Base-by-base conservation (phyloP, 2,329 filamentous ascomycete species). In the Sarocladium oryzae region DNA sequence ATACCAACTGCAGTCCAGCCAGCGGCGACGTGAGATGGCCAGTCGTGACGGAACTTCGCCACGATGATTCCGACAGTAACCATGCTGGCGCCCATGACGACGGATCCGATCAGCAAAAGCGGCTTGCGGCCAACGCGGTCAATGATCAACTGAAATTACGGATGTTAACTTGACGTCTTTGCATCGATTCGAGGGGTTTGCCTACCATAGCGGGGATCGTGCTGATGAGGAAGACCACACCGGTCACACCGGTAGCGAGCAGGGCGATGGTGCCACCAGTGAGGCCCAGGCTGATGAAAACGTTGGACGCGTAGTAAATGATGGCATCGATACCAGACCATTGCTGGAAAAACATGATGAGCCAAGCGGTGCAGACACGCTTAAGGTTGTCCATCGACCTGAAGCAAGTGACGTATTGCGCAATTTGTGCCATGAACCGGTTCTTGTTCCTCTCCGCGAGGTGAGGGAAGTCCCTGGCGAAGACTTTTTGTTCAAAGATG, bases 401-500 rank as follows among this genome's bases (percentile, higher is more conserved):
- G 53, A 77, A 61, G 37, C 72, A 70, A 51, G 74, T 71, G 52
- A 64, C 66, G 54, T 79, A 79, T 54, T 78, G 74, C 0, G 75
- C 74, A 0, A 73, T 61, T 53, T 67, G 77, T 32, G 67, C 65
- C 40, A 43, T 43, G 40, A 43, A 43, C 5, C 23, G 21, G 40
- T 28, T 43, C 51, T 67, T 63, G 52, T 70, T 64, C 52, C 68
- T 68, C 15, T 68, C 67, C 3, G 69, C 69, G 6, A 71, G 56
- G 24, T 70, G 66, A 2, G 74, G 74, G 52, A 76, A 76, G 21
- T 83, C 74, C 55, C 86, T 82, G 0, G 79, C 77, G 9, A 85
- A 74, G 1, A 80, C 81, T 30, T 82, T 78, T 66, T 89, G 87
- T 66, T 92, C 87, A 58, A 92, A 92, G 24, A 87, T 66, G 0